Percentiles rank a stretch among this genome's conserved stretches.
These are phyloP conservation scores for Calamus simplicifolius DNA, from an alignment of 176 grass and related monocot species.

Conservation along the genomic window DNA sequence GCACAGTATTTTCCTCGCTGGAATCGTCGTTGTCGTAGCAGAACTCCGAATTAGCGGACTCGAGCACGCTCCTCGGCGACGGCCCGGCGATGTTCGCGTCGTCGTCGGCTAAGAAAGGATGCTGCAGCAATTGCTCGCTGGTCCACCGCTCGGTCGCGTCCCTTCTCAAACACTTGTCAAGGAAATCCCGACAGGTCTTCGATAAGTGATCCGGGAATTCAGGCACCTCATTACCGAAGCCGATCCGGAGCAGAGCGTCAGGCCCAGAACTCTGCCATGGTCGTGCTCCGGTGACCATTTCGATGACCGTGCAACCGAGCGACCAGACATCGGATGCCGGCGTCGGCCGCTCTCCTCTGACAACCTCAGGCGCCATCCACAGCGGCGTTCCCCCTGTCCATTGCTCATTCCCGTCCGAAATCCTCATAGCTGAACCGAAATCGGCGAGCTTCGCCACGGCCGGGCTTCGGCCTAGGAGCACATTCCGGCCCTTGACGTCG, in stretches of 20 bases:
- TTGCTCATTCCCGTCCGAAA: background rate
- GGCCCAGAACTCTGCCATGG: background rate
- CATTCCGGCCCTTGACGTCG: slow-evolving; percentile 23
- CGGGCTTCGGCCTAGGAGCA: background rate
- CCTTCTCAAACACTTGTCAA: slow-evolving; percentile 11
- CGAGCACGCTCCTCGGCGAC: slow-evolving; percentile 13
- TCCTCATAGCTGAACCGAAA: slow-evolving; percentile 1
- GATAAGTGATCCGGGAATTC: slow-evolving; percentile 2
- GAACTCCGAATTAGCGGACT: background rate
- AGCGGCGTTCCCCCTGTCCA: slow-evolving; percentile 11
- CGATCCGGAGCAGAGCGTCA: slow-evolving; percentile 1
- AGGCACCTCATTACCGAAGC: background rate
- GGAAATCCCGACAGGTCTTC: background rate
- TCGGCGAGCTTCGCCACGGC: slow-evolving; percentile 12
- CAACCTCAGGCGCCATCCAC: slow-evolving; percentile 22
- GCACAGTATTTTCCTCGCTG: background rate
- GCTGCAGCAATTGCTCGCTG: slow-evolving; percentile 9
- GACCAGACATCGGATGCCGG: slow-evolving; percentile 17
- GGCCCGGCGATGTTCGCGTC: background rate
- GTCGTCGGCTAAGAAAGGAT: slow-evolving; percentile 10
- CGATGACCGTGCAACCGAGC: slow-evolving; percentile 18
- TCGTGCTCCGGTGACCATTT: slow-evolving; percentile 6
- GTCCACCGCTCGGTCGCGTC: slow-evolving; percentile 9
- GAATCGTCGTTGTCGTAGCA: background rate
- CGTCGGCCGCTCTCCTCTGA: slow-evolving; percentile 9